Conservation (phyloP, 331 rosid genomes). For the Spiraea crenata region DNA sequence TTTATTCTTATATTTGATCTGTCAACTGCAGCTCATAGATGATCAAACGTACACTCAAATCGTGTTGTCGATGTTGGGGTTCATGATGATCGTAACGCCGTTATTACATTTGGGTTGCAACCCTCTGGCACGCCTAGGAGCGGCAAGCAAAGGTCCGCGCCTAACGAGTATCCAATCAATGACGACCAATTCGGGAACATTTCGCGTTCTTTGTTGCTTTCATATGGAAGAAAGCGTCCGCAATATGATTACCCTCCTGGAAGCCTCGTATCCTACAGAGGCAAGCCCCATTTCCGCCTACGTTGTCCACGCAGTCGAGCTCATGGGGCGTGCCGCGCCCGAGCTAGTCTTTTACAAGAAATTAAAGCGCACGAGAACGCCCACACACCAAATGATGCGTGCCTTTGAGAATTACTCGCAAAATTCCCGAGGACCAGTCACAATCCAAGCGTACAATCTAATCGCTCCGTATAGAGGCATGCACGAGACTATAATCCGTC, state of each 20-base stretch:
- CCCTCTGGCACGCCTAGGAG: slow-evolving; percentile 22
- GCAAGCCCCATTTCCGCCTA: slow-evolving; percentile 35
- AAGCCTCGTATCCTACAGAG: slow-evolving; percentile 31
- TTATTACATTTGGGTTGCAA: slow-evolving; percentile 19
- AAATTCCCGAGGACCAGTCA: slow-evolving; percentile 28
- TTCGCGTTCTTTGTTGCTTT: slow-evolving; percentile 34
- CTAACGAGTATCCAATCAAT: not conserved
- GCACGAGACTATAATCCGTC: slow-evolving; percentile 43
- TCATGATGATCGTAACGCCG: slow-evolving; percentile 13
- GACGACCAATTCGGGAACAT: slow-evolving; percentile 12
- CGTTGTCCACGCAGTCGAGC: slow-evolving; percentile 44
- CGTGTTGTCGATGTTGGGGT: slow-evolving; percentile 8
- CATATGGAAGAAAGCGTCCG: slow-evolving; percentile 37
- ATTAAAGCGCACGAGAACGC: slow-evolving; percentile 19
- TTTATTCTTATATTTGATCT: not conserved
- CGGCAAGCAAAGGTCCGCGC: not conserved
- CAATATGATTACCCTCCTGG: slow-evolving; percentile 34
- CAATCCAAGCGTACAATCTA: slow-evolving; percentile 30
- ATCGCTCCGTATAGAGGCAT: slow-evolving; percentile 49
- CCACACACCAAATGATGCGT: slow-evolving; percentile 36
- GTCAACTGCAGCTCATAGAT: slow-evolving; percentile 23
- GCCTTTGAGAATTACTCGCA: slow-evolving; percentile 48
- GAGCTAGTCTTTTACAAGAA: slow-evolving; percentile 33
- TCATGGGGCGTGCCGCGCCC: slow-evolving; percentile 35
- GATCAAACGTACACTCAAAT: not conserved